A percentile compares a stretch with the other conserved stretches of the same genome.
These are phyloP conservation scores for Ricinus communis DNA, from an alignment of 345 rosid species.

Conservation along the genomic window DNA sequence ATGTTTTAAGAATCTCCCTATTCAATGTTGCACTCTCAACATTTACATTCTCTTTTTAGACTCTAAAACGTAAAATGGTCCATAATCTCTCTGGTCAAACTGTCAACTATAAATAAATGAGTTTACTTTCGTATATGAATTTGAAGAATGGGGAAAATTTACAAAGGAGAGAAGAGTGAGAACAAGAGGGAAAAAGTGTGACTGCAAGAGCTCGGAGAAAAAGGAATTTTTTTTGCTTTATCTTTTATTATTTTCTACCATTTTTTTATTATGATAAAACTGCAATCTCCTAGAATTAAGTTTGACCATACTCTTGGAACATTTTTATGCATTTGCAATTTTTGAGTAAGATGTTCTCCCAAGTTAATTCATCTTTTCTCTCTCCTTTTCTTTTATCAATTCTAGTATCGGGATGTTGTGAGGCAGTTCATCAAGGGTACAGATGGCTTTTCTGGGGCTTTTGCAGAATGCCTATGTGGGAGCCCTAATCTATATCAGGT, in stretches of 20 bases:
- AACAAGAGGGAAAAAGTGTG: neutral
- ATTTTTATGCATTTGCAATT: neutral
- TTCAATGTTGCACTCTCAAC: neutral
- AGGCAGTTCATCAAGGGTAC: slow-evolving; percentile 97
- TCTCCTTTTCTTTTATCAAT: slow-evolving; percentile 14
- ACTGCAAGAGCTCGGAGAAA: neutral
- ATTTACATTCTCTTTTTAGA: neutral
- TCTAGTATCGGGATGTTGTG: slow-evolving; percentile 91
- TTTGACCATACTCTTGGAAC: neutral
- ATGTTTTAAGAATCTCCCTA: neutral
- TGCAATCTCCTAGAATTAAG: no score
- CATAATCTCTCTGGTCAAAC: slow-evolving; percentile 1
- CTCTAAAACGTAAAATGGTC: neutral
- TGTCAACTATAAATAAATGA: neutral
- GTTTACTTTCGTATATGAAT: neutral
- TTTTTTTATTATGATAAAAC: neutral
- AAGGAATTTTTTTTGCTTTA: neutral
- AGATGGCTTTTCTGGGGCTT: slow-evolving; percentile 88
- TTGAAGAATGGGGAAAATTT: neutral
- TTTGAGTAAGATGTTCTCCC: neutral
- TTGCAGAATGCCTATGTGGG: slow-evolving; percentile 97
- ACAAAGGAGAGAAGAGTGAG: neutral
- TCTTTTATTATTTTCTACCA: neutral
- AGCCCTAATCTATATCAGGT: slow-evolving; percentile 95
- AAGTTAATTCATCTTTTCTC: slow-evolving; percentile 10